Conservation (phyloP, 1,139 yeast species). For the Sugiyamaella neomexicana region DNA sequence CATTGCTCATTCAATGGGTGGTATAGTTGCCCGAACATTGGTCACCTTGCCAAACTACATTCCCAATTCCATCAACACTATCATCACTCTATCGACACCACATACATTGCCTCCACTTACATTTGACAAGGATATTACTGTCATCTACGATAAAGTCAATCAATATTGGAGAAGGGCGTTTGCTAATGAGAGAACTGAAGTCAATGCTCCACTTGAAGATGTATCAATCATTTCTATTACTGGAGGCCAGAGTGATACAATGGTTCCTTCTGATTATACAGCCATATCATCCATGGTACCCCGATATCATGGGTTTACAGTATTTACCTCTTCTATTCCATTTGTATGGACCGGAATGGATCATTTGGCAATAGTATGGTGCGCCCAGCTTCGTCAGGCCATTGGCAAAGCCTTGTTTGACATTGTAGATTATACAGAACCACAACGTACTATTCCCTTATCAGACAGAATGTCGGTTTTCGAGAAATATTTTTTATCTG, state of each 20-base stretch:
- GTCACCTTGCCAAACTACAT: slow-evolving; percentile 74
- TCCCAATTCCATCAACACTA: slow-evolving; percentile 73
- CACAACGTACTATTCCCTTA: slow-evolving; percentile 58
- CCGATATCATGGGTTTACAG: slow-evolving; percentile 73
- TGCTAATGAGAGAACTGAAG: slow-evolving; percentile 26
- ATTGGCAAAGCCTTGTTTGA: slow-evolving; percentile 62
- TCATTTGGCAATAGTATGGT: slow-evolving; percentile 97
- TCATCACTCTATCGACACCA: slow-evolving; percentile 87
- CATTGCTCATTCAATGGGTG: slow-evolving; percentile 97
- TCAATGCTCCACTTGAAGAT: slow-evolving; percentile 35
- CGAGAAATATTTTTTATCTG: slow-evolving; percentile 52
- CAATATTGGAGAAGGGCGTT: slow-evolving; percentile 76
- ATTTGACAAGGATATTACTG: slow-evolving; percentile 83
- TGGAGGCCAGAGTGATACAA: slow-evolving; percentile 82
- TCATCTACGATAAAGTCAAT: slow-evolving; percentile 71
- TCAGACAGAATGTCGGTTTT: slow-evolving; percentile 57
- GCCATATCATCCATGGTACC: slow-evolving; percentile 73
- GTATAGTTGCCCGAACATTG: slow-evolving; percentile 83
- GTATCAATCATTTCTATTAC: slow-evolving; percentile 63
- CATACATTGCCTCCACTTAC: slow-evolving; percentile 95
- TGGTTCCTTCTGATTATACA: slow-evolving; percentile 93
- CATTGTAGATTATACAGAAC: slow-evolving; percentile 51
- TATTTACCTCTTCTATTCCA: slow-evolving; percentile 83
- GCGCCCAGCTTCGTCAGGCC: slow-evolving; percentile 75
- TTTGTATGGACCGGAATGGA: slow-evolving; percentile 94